Evolutionary conservation across 148 eudicot species (phyloP).

Genomic region (Camellia granthamiana): DNA sequence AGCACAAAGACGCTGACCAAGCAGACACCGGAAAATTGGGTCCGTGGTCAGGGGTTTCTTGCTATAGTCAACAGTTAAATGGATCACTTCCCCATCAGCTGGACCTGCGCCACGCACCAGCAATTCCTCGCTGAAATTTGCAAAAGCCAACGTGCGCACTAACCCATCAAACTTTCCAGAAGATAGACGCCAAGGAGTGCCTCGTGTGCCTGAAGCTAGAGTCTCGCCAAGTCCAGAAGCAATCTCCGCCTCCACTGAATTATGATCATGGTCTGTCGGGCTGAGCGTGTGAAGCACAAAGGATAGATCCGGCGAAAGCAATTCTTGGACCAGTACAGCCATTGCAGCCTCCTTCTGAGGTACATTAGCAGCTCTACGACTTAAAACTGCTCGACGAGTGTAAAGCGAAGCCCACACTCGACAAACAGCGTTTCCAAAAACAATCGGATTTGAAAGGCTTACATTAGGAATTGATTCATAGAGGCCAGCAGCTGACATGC

Average conservation of each 20-base stretch:
- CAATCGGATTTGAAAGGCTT: slow-evolving; percentile 65
- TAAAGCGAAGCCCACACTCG: slow-evolving; percentile 91
- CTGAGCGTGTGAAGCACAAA: slow-evolving; percentile 89
- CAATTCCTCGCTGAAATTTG: slow-evolving; percentile 91
- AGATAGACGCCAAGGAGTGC: slow-evolving; percentile 88
- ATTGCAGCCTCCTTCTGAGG: slow-evolving; percentile 67
- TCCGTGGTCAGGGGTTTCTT: slow-evolving; percentile 70
- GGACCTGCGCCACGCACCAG: slow-evolving; percentile 50
- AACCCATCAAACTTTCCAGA: slow-evolving; percentile 66
- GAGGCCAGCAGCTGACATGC: slow-evolving; percentile 97
- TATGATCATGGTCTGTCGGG: slow-evolving; percentile 64
- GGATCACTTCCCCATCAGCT: slow-evolving; percentile 72
- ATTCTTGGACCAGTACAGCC: slow-evolving; percentile 87
- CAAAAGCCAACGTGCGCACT: slow-evolving; percentile 73
- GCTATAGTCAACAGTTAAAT: slow-evolving; percentile 73
- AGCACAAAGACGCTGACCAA: slow-evolving; percentile 75
- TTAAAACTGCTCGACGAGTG: slow-evolving; percentile 91
- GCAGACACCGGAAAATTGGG: slow-evolving; percentile 58
- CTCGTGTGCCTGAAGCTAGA: slow-evolving; percentile 84
- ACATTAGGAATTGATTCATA: slow-evolving; percentile 94
- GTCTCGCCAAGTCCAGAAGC: slow-evolving; percentile 96
- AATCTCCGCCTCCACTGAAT: slow-evolving; percentile 73
- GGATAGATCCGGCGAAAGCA: slow-evolving; percentile 79
- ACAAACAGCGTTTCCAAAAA: slow-evolving; percentile 59
- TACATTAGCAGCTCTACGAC: slow-evolving; percentile 75